phyloP scores from a whole-genome alignment of 106 monocot species.

The Dendrobium nobile region DNA sequence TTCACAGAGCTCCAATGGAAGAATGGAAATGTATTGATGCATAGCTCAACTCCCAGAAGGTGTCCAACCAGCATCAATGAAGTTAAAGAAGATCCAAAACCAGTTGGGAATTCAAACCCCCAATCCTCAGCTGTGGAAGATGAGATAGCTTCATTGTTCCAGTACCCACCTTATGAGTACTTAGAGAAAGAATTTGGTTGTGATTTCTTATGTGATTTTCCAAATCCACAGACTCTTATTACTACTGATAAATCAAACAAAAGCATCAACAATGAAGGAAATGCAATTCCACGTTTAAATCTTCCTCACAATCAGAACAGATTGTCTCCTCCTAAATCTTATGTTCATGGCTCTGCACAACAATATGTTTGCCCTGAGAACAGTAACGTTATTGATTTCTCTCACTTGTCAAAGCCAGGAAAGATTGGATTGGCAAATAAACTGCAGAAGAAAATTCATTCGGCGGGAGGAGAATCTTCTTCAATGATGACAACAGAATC shows the following conservation, averaged over 20 bases:
- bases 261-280: not conserved
- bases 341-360: not conserved
- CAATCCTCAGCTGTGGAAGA: slow-evolving; percentile 21
- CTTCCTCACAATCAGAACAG: not conserved
- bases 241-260: not conserved
- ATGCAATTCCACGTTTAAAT: not conserved
- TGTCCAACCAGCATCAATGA: not conserved
- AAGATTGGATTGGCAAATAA: not conserved
- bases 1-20: slow-evolving; percentile 65
- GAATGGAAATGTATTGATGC: slow-evolving; percentile 61
- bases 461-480: not conserved
- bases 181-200: slow-evolving; percentile 52
- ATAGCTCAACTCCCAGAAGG: slow-evolving; percentile 45
- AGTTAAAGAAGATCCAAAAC: slow-evolving; percentile 6
- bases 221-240: slow-evolving; percentile 16
- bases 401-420: slow-evolving; percentile 31
- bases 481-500: not conserved
- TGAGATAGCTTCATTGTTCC: slow-evolving; percentile 53
- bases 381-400: slow-evolving; percentile 21
- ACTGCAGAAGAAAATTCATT: not conserved
- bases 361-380: slow-evolving; percentile 4
- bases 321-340: slow-evolving; percentile 36
- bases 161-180: slow-evolving; percentile 56
- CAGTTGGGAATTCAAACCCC: not conserved
- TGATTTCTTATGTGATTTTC: slow-evolving; percentile 57